These are phyloP conservation scores for Rhamnella rubrinervis DNA, from an alignment of 331 rosid species.

Conservation along the genomic window DNA sequence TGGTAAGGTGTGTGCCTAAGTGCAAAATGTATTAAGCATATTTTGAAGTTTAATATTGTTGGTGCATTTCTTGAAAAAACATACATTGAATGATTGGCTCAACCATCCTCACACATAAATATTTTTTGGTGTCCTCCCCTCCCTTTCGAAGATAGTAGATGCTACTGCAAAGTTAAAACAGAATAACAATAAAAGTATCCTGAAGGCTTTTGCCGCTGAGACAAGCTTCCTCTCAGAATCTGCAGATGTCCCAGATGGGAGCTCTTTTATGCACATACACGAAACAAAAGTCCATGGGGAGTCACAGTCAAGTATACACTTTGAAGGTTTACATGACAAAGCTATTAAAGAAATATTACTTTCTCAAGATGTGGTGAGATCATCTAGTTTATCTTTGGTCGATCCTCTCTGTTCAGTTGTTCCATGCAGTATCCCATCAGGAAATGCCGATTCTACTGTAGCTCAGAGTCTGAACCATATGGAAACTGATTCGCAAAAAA, in stretches of 20 bases:
- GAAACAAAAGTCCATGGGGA: conserved; percentile 35
- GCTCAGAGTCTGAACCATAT: conserved; percentile 29
- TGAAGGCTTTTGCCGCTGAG: conserved; percentile 47
- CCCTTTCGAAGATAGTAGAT: conserved; percentile 46
- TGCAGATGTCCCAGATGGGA: conserved; percentile 64
- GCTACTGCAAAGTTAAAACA: conserved; percentile 30
- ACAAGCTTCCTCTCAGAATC: conserved; percentile 90
- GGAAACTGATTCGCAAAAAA: conserved; percentile 30
- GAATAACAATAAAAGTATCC: conserved; percentile 29
- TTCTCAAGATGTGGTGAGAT: conserved; percentile 65
- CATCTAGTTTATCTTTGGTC: conserved; percentile 53
- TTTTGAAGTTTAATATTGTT: neutral
- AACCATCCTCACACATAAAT: conserved; percentile 8
- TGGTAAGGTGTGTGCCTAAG: no score
- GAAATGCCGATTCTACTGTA: conserved; percentile 27
- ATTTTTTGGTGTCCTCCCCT: conserved; percentile 30
- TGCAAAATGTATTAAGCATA: no score
- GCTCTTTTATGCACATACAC: conserved; percentile 56
- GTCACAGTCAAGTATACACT: conserved; percentile 53
- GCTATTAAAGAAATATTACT: conserved; percentile 33
- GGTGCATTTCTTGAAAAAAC: neutral
- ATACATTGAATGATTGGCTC: neutral
- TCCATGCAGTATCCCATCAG: conserved; percentile 75
- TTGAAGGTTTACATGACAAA: conserved; percentile 40
- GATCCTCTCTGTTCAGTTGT: conserved; percentile 93